Evolutionary conservation across 345 rosid species (phyloP).

Genomic region (Fremontodendron californicum): DNA sequence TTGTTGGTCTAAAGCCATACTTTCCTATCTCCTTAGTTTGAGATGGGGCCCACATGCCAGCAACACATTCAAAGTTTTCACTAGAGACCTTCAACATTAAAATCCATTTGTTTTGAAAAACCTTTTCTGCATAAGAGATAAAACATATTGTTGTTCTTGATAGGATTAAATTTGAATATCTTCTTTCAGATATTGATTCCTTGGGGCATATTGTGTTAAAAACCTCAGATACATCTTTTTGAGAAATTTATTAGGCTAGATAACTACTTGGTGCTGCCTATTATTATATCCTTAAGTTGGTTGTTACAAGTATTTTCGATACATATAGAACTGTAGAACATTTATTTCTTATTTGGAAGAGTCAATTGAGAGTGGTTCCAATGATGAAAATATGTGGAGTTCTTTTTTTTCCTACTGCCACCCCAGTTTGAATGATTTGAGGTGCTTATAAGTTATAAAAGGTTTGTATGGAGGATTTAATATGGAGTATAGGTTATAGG

Average conservation of each 20-base stretch:
- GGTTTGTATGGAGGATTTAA: not conserved
- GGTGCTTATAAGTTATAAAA: not conserved
- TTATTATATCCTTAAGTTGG: not conserved
- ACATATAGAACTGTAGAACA: not conserved
- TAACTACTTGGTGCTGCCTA: not conserved
- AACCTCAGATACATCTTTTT: not conserved
- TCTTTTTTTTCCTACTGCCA: not conserved
- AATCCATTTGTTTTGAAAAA: not conserved
- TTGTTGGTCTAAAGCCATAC: not conserved
- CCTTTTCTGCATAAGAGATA: not conserved
- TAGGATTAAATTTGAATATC: not conserved
- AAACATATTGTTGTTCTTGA: not conserved
- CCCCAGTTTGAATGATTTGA: not conserved
- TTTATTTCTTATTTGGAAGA: not conserved
- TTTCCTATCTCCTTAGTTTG: not conserved
- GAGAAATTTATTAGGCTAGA: not conserved
- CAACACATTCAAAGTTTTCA: not conserved
- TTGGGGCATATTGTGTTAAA: not conserved
- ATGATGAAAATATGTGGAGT: not conserved
- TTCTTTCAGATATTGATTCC: not conserved
- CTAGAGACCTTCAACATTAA: not conserved
- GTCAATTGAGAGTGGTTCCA: not conserved
- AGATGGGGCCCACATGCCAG: not conserved
- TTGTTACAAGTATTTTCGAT: not conserved
- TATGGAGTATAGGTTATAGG: not conserved